Conservation (phyloP, 768 basidiomycete genomes). For the Serendipita sp. region DNA sequence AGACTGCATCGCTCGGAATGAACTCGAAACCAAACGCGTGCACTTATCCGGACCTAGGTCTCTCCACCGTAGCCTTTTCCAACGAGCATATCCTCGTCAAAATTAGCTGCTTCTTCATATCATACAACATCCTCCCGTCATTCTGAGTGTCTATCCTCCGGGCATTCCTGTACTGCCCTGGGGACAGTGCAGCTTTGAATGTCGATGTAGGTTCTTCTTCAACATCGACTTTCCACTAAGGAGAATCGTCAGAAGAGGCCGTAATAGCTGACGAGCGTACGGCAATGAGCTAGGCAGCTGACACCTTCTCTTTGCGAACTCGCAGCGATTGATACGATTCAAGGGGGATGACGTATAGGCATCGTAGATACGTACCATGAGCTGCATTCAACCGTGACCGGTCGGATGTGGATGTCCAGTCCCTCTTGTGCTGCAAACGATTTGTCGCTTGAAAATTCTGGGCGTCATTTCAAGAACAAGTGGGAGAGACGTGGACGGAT, state of each 20-base stretch:
- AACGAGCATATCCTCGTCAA: too few species aligned
- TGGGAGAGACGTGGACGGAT: too few species aligned
- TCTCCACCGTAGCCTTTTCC: too few species aligned
- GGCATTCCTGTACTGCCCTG: background rate
- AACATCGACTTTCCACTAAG: background rate
- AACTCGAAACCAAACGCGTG: too few species aligned
- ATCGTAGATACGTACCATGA: background rate
- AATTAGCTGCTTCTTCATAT: too few species aligned
- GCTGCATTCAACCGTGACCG: background rate
- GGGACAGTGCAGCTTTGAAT: background rate
- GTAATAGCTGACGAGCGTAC: background rate
- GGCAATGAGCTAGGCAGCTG: background rate
- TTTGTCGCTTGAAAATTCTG: background rate
- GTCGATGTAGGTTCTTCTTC: background rate
- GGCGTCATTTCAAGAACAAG: background rate
- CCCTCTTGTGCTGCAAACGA: background rate
- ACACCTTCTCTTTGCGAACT: too few species aligned
- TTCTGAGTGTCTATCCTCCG: too few species aligned
- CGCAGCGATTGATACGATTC: too few species aligned
- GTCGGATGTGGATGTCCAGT: background rate
- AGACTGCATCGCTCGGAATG: too few species aligned
- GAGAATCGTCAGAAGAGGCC: background rate
- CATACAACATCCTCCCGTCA: too few species aligned
- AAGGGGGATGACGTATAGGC: too few species aligned
- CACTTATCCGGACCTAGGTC: too few species aligned